These are phyloP conservation scores for Polytrichum commune DNA, from an alignment of 225 moss, liverwort and hornwort species.

Conservation along the genomic window DNA sequence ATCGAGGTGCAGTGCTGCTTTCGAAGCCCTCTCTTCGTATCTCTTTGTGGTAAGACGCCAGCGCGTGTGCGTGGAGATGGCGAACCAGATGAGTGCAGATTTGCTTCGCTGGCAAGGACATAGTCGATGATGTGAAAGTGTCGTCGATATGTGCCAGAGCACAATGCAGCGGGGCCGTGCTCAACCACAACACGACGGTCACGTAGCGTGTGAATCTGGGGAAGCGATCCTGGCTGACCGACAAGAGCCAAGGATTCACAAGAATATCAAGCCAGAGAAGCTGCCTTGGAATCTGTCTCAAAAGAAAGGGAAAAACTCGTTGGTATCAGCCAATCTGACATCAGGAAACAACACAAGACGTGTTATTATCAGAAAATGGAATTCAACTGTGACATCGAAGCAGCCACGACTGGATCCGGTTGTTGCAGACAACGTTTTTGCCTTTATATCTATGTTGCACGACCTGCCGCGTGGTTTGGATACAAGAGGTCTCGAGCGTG, in stretches of 20 bases:
- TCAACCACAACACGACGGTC: not conserved
- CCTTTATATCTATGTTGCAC: slow-evolving; percentile 27
- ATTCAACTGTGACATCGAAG: slow-evolving; percentile 17
- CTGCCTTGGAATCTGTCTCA: slow-evolving; percentile 23
- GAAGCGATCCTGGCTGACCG: slow-evolving; percentile 2
- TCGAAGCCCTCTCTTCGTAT: too few relatives aligned
- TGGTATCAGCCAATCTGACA: slow-evolving; percentile 11
- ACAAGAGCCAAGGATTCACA: slow-evolving; percentile 13
- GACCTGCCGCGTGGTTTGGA: slow-evolving; percentile 23
- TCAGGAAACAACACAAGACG: slow-evolving; percentile 13
- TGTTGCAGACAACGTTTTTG: slow-evolving; percentile 28
- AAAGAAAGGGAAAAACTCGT: slow-evolving; percentile 14
- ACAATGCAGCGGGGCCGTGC: not conserved
- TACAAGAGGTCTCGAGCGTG: slow-evolving; percentile 18
- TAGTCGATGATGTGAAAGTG: slow-evolving; percentile 3
- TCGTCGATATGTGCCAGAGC: not conserved
- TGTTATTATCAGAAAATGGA: slow-evolving; percentile 20
- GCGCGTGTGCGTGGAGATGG: too few relatives aligned
- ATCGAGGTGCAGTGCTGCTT: too few relatives aligned
- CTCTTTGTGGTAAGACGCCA: too few relatives aligned
- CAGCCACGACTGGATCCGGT: slow-evolving; percentile 29
- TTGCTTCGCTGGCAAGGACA: too few relatives aligned
- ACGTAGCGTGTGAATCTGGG: slow-evolving; percentile 10
- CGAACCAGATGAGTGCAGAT: too few relatives aligned
- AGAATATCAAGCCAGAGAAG: slow-evolving; percentile 13